Conservation (phyloP, 768 basidiomycete species). For the Kondoa malvinella region DNA sequence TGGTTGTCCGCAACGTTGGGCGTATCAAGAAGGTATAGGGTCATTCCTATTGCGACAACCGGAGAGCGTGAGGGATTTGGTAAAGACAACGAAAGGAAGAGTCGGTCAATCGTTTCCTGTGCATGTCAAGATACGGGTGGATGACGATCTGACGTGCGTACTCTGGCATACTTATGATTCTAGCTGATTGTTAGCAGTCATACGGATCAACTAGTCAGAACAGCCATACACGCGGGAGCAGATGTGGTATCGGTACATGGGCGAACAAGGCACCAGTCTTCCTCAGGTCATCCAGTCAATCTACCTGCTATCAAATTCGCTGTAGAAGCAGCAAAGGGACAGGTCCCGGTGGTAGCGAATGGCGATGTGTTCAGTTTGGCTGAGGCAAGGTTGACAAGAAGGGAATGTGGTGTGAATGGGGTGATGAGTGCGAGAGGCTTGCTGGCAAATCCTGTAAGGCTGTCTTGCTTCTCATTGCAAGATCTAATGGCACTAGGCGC, state of each 20-base stretch:
- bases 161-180: neutral
- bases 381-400: slow-evolving; percentile 33
- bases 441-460: slow-evolving; percentile 35
- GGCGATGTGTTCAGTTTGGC: slow-evolving; percentile 36
- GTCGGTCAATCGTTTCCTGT: slow-evolving; percentile 37
- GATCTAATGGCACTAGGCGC: slow-evolving; percentile 26
- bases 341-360: slow-evolving; percentile 37
- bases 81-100: slow-evolving; percentile 34
- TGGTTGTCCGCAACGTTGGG: slow-evolving; percentile 38
- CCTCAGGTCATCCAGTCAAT: slow-evolving; percentile 34
- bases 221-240: slow-evolving; percentile 34
- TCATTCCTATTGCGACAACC: slow-evolving; percentile 37
- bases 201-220: slow-evolving; percentile 35
- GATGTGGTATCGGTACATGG: slow-evolving; percentile 38
- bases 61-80: slow-evolving; percentile 36
- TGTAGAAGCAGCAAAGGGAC: slow-evolving; percentile 33
- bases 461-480: neutral
- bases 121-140: slow-evolving; percentile 38
- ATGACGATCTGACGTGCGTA: slow-evolving; percentile 33
- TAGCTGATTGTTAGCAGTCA: slow-evolving; percentile 24
- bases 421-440: slow-evolving; percentile 40
- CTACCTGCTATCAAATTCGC: slow-evolving; percentile 35
- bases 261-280: slow-evolving; percentile 36
- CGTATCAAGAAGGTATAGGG: slow-evolving; percentile 37
- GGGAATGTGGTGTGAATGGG: slow-evolving; percentile 33